Conservation (phyloP, 1,284 basidiomycete species). For the Puccinia novopanici region DNA sequence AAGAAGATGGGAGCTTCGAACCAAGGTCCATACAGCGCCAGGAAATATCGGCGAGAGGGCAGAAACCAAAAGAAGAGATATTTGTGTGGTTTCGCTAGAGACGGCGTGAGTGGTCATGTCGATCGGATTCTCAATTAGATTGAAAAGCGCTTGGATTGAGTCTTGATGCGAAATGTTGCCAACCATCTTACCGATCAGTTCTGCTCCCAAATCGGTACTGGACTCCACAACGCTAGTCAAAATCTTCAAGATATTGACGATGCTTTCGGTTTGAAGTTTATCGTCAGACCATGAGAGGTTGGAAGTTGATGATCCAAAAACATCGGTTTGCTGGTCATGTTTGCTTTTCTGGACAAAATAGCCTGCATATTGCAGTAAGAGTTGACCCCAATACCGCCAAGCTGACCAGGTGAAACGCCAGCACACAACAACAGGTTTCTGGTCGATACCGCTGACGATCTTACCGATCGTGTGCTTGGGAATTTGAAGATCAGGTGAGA, state of each 20-base stretch:
- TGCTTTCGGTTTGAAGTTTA: slow-evolving; percentile 31
- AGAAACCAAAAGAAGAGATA: slow-evolving; percentile 37
- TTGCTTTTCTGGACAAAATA: slow-evolving; percentile 14
- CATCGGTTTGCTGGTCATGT: slow-evolving; percentile 20
- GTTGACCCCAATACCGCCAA: slow-evolving; percentile 47
- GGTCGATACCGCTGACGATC: slow-evolving; percentile 38
- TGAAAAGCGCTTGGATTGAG: slow-evolving; percentile 42
- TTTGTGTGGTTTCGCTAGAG: slow-evolving; percentile 29
- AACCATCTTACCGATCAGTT: slow-evolving; percentile 44
- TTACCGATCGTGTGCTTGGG: slow-evolving; percentile 36
- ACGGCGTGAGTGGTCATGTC: slow-evolving; percentile 26
- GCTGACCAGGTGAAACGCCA: slow-evolving; percentile 50
- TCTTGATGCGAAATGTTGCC: slow-evolving; percentile 23
- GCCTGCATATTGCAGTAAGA: slow-evolving; percentile 36
- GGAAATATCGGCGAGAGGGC: slow-evolving; percentile 48
- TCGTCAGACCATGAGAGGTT: slow-evolving; percentile 42
- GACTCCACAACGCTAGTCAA: slow-evolving; percentile 39
- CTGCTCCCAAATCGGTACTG: slow-evolving; percentile 27
- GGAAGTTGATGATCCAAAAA: slow-evolving; percentile 35
- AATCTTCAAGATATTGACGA: slow-evolving; percentile 38
- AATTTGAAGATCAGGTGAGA: slow-evolving; percentile 46
- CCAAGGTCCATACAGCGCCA: slow-evolving; percentile 46
- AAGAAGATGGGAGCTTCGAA: slow-evolving; percentile 39
- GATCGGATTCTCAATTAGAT: slow-evolving; percentile 36
- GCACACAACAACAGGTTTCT: slow-evolving; percentile 44